Evolutionary conservation across 2,329 filamentous ascomycete species (phyloP).

Genomic region (Scopulariopsis brevicaulis): DNA sequence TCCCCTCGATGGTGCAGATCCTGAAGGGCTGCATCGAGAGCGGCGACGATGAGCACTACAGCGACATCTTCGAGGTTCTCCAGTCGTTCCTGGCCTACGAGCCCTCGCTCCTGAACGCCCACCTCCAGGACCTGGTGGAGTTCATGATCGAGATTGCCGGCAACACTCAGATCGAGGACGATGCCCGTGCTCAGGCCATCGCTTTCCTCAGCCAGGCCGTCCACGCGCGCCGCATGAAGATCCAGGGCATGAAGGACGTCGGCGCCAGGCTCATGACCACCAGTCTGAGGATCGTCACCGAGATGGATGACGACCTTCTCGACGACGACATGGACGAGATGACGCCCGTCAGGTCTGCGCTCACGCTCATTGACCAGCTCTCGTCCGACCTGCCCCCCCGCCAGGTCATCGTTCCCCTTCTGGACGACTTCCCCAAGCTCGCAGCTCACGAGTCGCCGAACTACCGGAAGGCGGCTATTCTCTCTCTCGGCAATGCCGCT

Average conservation of each 20-base stretch:
- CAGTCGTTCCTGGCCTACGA: constrained; percentile 90
- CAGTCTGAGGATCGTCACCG: constrained; percentile 78
- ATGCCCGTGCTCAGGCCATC: constrained; percentile 79
- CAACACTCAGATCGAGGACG: constrained; percentile 69
- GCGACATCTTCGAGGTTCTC: constrained; percentile 92
- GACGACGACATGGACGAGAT: constrained; percentile 65
- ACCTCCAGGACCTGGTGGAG: constrained; percentile 80
- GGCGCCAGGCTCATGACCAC: constrained; percentile 80
- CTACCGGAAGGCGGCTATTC: constrained; percentile 79
- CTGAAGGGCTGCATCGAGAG: constrained; percentile 73
- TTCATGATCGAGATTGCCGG: constrained; percentile 87
- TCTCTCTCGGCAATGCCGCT: constrained; percentile 86
- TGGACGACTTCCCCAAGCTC: constrained; percentile 76
- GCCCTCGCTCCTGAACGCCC: constrained; percentile 66
- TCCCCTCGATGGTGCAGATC: constrained; percentile 82
- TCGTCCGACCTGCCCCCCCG: constrained; percentile 81
- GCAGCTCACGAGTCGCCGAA: constrained; percentile 64
- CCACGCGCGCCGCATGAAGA: constrained; percentile 87
- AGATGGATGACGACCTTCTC: constrained; percentile 67
- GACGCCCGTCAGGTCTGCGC: constrained; percentile 73
- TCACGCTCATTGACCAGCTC: constrained; percentile 81
- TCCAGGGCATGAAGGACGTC: constrained; percentile 76
- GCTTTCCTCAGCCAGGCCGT: constrained; percentile 91
- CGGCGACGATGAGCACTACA: constrained; percentile 75
- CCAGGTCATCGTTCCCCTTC: constrained; percentile 85